Evolutionary conservation across 768 basidiomycete species (phyloP).

Genomic region (Tricholoma sp.): DNA sequence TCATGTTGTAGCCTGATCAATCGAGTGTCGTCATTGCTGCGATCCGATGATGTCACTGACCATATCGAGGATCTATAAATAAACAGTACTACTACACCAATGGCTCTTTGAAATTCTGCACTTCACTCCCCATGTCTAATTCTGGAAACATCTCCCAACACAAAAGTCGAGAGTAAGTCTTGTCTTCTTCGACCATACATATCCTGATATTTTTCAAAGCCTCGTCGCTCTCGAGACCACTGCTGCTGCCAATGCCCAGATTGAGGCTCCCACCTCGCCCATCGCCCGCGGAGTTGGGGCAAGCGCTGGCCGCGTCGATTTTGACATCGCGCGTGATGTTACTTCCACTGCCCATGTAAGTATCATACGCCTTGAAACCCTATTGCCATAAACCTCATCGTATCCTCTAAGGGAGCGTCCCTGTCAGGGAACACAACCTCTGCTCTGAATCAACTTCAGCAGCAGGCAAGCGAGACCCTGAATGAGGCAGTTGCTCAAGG

Average conservation of each 20-base stretch:
- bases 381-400: background rate
- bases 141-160: constrained; percentile 30
- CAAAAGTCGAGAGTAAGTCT: constrained; percentile 28
- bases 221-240: constrained; percentile 39
- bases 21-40: constrained; percentile 9
- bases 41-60: constrained; percentile 7
- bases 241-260: constrained; percentile 50
- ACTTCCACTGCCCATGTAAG: constrained; percentile 50
- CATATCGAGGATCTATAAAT: background rate
- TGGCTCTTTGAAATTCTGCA: background rate
- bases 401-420: constrained; percentile 23
- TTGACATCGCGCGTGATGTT: constrained; percentile 45
- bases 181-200: background rate
- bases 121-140: constrained; percentile 21
- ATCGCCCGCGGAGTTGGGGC: constrained; percentile 40
- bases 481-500: constrained; percentile 55
- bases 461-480: constrained; percentile 35
- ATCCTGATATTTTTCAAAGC: constrained; percentile 13
- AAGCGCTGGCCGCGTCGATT: constrained; percentile 40
- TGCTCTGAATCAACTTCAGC: constrained; percentile 31
- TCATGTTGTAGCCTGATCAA: background rate
- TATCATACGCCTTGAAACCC: background rate
- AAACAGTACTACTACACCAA: background rate
- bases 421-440: constrained; percentile 24
- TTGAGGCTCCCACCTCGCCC: constrained; percentile 37